phyloP scores from a whole-genome alignment of 768 basidiomycete species.

The Kockovaella imperatae region DNA sequence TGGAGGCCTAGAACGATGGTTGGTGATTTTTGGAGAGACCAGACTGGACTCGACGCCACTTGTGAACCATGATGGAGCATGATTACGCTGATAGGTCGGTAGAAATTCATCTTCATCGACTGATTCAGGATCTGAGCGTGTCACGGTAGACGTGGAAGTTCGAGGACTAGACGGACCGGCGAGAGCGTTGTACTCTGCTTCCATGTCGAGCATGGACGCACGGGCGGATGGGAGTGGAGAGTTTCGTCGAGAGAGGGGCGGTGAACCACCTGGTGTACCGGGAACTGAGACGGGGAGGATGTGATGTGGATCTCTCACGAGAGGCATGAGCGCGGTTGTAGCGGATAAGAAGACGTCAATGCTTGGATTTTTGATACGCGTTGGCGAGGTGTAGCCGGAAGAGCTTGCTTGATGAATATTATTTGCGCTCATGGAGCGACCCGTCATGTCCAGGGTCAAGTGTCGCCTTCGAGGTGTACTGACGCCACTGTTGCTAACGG shows the following conservation, averaged over 20 bases:
- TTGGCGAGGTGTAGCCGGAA: too few species aligned
- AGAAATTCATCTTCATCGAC: slow-evolving; percentile 20
- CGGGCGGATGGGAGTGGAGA: slow-evolving; percentile 18
- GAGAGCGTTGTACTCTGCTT: slow-evolving; percentile 5
- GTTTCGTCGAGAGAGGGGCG: slow-evolving; percentile 7
- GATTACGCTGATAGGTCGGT: background rate
- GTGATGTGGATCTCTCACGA: slow-evolving; percentile 21
- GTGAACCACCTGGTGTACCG: slow-evolving; percentile 15
- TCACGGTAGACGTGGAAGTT: slow-evolving; percentile 18
- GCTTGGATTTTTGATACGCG: too few species aligned
- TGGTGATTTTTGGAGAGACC: slow-evolving; percentile 17
- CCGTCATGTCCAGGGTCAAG: too few species aligned
- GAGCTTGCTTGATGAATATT: too few species aligned
- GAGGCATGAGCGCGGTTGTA: slow-evolving; percentile 1
- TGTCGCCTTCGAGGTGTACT: too few species aligned
- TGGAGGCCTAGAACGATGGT: background rate
- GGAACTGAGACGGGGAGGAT: slow-evolving; percentile 26
- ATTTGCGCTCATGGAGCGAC: too few species aligned
- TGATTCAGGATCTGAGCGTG: slow-evolving; percentile 13
- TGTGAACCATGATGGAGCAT: slow-evolving; percentile 14
- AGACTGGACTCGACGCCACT: background rate
- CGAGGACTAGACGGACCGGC: slow-evolving; percentile 13
- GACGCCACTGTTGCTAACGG: too few species aligned
- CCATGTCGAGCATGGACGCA: slow-evolving; percentile 10
- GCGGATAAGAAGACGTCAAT: too few species aligned